Base-by-base conservation (phyloP, 2,329 filamentous ascomycete species). In the Tothia fuscella region DNA sequence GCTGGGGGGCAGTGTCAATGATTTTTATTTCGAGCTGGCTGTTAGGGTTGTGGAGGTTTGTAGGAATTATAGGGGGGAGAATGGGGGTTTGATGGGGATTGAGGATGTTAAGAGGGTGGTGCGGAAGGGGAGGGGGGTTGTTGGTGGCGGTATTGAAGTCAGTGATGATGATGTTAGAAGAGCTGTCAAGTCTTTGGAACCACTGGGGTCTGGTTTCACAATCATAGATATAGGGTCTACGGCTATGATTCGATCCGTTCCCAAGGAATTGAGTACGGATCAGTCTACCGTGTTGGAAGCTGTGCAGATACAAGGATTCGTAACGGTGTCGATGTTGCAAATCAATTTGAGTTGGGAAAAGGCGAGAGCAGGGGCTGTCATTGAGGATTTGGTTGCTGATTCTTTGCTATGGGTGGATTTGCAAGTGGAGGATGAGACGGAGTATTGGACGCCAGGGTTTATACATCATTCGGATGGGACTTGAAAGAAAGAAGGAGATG, bases 11-110 rank as follows among this genome's bases (percentile, higher is more conserved):
- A 87, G 80, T 53, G 88, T 98, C 51, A 93, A 95, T 58, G 91
- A 98, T 61, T 98, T 98, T 58, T 98, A 96, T 65, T 96, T 96
- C 61, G 89, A 93, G 66, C 76, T 98, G 34, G 91, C 87, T 1
- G 89, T 96, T n/a, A 74, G 85, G 38, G 83, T 96, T 1, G 91
- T 98, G 5, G 89, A 96, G 61, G 78, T 95, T 6, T 98, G 91
- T 57, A 72, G 86, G 5, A 77, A 80, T 40, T 95, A 87, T 33
- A 71, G 91, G 40, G 76, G 75, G 3, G 89, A 95, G 63, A 98
- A 98, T 58, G 91, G 91, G 5, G 91, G 91, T 0, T 67, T 98
- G 53, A 85, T 98, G 41, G 83, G 83, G 9, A 73, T 96, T 14
- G 68, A 74, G 33, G 89, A 96, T 61, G 78, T 93, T 51, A 70